Evolutionary conservation across 345 rosid species (phyloP), one percentile per base, ranked within the genome.

Genomic region (Pistacia vera): DNA sequence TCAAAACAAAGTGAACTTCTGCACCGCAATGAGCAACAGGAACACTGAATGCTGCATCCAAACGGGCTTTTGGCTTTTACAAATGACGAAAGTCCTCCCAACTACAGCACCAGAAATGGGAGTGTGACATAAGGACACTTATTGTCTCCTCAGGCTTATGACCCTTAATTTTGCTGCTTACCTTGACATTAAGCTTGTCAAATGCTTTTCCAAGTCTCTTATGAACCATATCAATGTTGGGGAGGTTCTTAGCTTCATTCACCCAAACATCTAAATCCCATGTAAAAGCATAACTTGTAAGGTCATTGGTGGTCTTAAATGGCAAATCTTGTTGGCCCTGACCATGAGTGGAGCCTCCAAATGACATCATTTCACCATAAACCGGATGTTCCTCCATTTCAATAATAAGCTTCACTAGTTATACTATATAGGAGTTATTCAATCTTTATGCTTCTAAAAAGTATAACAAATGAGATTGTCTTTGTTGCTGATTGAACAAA

Each of bases 11-110:
- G 22, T 88, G 90, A 2, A 93, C 57, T 54, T 54, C 57, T 0
- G 17, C 57, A 13, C 20, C 57, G 12, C 3, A 14, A 54, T 54
- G 57, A 48, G 97, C 97, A 25, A 91, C 95, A 0, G 95, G 90
- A 18, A 90, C 88, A 73, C 77, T 76, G n/a, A 93, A 71, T 89
- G 98, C 78, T 93, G 97, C 89, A 77, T 87, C 97, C 97, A 93
- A 8, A 81, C 90, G 4, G 97, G 98, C 75, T 88, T 80, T 82
- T 93, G 93, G 25, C 77, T 73, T 55, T 91, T 88, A 61, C 66
- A 73, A 18, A 91, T 87, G 77, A 93, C 98, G 20, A 85, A 91
- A 30, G 98, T 93, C 80, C 94, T 84, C 3, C 83, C 98, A 68
- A 93, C 75, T 1, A 93, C 92, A 80, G 98, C 97, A 76, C 89